Base-by-base conservation (phyloP, 306 rosid species). In the Prunus mume region DNA sequence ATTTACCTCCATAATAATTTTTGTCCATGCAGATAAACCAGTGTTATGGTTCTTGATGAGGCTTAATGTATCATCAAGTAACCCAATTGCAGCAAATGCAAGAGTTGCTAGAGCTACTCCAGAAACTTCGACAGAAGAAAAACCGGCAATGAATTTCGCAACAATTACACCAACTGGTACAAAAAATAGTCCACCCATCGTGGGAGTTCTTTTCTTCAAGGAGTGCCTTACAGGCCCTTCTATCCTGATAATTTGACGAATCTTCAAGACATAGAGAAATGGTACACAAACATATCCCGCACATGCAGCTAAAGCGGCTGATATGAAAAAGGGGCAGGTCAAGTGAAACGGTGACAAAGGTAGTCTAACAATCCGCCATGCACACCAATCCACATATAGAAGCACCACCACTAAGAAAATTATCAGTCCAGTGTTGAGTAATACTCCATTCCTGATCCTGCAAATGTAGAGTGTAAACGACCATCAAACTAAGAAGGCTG, bases 131-230 rank as follows among this genome's bases (percentile, higher is more conserved):
- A 83, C 63, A 46, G 96, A 90, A 30, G 97, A 89, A 84, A 81
- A 85, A 28, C 91, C 90, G 34, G 91, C 78, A 63, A 77, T 60
- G 34, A 68, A 74, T 81, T 78, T 83, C 2, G 97, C 91, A 76
- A 95, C 98, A 78, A 60, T 65, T 66, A 95, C 72, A 78, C 98
- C 97, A 38, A 92, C 49, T 17, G 97, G 98, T 51, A 94, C 74
- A 76, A 94, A 92, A 73, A 94, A 78, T 81, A 94, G 82, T 85
- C 97, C 98, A 80, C 98, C 98, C 95, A 94, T 74, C 57, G 97
- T 89, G 47, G 97, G 98, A 49, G 93, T 91, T 68, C 83, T 75
- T 81, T 68, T 89, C 77, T 80, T 89, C 34, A 82, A 55, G 58
- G 81, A 78, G 69, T 85, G 91, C 77, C 90, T 80, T 41, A 77